phyloP scores from a whole-genome alignment of 495 filamentous ascomycete species.

The Lasiosphaeria ovina region DNA sequence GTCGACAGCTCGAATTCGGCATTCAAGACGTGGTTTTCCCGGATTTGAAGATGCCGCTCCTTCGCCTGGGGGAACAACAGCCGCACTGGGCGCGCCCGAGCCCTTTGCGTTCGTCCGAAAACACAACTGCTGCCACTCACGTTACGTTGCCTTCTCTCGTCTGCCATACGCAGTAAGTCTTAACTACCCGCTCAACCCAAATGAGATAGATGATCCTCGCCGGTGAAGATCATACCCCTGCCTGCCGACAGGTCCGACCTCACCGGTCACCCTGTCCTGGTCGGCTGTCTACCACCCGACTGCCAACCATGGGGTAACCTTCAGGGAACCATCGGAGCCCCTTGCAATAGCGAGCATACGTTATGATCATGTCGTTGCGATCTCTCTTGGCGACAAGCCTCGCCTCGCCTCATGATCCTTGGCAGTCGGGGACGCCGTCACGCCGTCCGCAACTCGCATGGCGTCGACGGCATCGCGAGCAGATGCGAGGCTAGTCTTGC shows the following conservation, averaged over 20 bases:
- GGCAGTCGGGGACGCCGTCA: not conserved
- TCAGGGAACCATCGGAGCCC: constrained; percentile 1
- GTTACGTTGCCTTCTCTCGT: not conserved
- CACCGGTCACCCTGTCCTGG: constrained; percentile 17
- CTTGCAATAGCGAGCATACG: constrained; percentile 5
- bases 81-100: not conserved
- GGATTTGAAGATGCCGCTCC: constrained; percentile 15
- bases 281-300: constrained; percentile 22
- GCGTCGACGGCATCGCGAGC: no score
- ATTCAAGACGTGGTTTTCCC: constrained; percentile 12
- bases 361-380: constrained; percentile 4
- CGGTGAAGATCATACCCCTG: constrained; percentile 19
- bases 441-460: not conserved
- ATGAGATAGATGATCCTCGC: constrained; percentile 2
- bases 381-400: constrained; percentile 7
- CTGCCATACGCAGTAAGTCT: no score
- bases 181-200: not conserved
- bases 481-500: no score
- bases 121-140: not conserved
- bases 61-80: constrained; percentile 2
- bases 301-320: not conserved
- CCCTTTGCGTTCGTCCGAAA: constrained; percentile 12
- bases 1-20: constrained; percentile 3
- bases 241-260: constrained; percentile 15
- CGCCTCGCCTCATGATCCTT: not conserved